phyloP scores from a whole-genome alignment of 257 asterid genomes.

The Penstemon davidsonii region DNA sequence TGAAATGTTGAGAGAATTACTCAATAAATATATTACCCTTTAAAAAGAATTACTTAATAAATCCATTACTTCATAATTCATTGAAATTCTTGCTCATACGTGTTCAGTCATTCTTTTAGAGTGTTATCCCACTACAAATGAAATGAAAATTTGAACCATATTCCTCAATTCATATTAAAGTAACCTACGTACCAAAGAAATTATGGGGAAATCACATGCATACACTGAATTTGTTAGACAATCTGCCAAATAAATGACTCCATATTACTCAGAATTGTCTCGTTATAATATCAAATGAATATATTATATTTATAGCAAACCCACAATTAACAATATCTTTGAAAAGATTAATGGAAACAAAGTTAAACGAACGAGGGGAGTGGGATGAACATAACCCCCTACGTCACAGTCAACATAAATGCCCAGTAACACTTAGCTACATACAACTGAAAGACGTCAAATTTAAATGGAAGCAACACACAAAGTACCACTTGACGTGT shows the following conservation, averaged over 20 bases:
- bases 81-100: too few species aligned
- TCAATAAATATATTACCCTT: too few species aligned
- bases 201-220: background rate
- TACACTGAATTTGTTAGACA: conserved; percentile 38
- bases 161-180: background rate
- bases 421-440: conserved; percentile 8
- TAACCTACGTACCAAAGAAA: background rate
- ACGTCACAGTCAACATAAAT: conserved; percentile 37
- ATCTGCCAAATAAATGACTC: conserved; percentile 32
- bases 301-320: background rate
- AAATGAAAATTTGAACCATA: conserved; percentile 11
- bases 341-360: background rate
- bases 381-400: conserved; percentile 6
- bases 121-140: too few species aligned
- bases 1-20: too few species aligned
- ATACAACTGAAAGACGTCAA: background rate
- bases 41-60: too few species aligned
- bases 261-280: background rate
- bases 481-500: background rate
- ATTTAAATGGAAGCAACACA: background rate
- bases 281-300: background rate
- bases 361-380: background rate
- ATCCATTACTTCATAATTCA: too few species aligned
- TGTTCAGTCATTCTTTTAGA: too few species aligned
- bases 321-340: background rate